These are phyloP conservation scores for Lachancea fermentati DNA, from an alignment of 805 yeast species.

Conservation along the genomic window DNA sequence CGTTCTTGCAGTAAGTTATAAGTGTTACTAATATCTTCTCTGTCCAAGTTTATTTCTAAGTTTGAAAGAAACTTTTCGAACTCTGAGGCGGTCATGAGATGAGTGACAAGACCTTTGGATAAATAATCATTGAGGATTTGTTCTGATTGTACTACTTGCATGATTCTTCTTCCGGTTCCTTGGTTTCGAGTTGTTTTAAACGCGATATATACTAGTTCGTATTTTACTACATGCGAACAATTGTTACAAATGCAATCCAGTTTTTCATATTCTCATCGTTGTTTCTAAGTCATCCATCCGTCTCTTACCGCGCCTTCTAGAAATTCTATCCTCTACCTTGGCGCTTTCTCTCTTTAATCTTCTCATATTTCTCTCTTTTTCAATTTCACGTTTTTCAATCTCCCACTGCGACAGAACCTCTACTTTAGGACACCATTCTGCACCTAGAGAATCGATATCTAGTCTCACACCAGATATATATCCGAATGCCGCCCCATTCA, in stretches of 20 bases:
- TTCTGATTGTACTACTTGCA: conserved; percentile 2
- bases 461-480: conserved; percentile 60
- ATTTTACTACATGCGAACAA: neutral
- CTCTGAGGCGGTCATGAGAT: neutral
- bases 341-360: conserved; percentile 89
- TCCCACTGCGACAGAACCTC: conserved; percentile 88
- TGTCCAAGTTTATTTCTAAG: neutral
- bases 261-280: conserved; percentile 21
- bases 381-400: conserved; percentile 90
- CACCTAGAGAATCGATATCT: conserved; percentile 74
- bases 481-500: conserved; percentile 58
- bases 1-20: neutral
- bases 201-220: too few species aligned
- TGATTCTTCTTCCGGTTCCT: too few species aligned
- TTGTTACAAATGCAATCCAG: neutral
- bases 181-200: too few species aligned
- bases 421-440: conserved; percentile 79
- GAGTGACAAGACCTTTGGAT: conserved; percentile 5
- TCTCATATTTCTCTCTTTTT: conserved; percentile 85
- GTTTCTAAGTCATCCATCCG: conserved; percentile 49
- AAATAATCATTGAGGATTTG: conserved; percentile 1
- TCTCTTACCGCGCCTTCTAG: conserved; percentile 38
- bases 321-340: conserved; percentile 52
- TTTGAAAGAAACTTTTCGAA: neutral
- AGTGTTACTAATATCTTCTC: neutral